Conservation (phyloP, 768 basidiomycete genomes). For the Suillus clintonianus region DNA sequence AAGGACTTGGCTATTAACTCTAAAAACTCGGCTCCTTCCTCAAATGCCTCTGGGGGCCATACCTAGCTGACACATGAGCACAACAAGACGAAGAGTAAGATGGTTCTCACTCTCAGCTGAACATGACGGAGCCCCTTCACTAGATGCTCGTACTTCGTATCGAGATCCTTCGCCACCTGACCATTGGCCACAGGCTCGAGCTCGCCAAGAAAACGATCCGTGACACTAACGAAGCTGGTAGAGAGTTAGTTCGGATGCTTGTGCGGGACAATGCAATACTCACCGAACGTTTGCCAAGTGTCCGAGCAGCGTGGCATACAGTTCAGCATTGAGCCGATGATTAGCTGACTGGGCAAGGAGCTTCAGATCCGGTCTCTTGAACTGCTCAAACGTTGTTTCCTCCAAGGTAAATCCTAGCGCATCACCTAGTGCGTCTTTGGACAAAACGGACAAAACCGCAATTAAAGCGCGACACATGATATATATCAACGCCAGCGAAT, state of each 20-base stretch:
- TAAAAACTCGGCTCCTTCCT: constrained; percentile 91
- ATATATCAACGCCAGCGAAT: constrained; percentile 83
- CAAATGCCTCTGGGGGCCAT: constrained; percentile 91
- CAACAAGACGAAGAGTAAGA: neutral
- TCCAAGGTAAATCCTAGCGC: constrained; percentile 80
- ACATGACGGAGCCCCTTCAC: constrained; percentile 81
- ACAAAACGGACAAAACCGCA: constrained; percentile 67
- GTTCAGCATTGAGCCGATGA: constrained; percentile 76
- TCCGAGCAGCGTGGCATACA: constrained; percentile 84
- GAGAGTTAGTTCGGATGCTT: neutral
- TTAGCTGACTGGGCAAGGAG: constrained; percentile 69
- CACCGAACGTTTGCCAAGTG: constrained; percentile 81
- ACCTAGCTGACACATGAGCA: constrained; percentile 51
- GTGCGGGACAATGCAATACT: neutral
- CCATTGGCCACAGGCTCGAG: constrained; percentile 72
- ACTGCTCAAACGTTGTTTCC: constrained; percentile 86
- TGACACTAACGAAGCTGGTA: constrained; percentile 84
- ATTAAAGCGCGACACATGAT: constrained; percentile 89
- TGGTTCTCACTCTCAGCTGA: constrained; percentile 68
- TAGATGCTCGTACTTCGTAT: constrained; percentile 82
- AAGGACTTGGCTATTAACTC: constrained; percentile 82
- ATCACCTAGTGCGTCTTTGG: constrained; percentile 79
- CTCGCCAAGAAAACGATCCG: constrained; percentile 85
- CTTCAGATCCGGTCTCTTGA: constrained; percentile 70
- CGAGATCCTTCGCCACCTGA: constrained; percentile 77